Conservation (phyloP, 331 rosid genomes). For the Acacia pycnantha region DNA sequence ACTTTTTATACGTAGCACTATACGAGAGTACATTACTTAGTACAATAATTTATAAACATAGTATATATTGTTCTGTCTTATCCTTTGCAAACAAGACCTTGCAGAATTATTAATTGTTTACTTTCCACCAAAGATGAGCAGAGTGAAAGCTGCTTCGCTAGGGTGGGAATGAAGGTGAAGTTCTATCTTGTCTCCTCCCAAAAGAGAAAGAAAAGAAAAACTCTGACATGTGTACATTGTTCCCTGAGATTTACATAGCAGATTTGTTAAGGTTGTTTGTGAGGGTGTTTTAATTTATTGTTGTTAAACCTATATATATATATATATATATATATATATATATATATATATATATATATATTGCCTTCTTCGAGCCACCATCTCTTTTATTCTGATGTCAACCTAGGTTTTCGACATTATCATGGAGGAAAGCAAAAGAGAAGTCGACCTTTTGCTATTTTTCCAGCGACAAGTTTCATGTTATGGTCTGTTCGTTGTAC, state of each 20-base stretch:
- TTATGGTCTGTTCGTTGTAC: slow-evolving; percentile 17
- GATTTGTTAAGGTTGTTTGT: not conserved
- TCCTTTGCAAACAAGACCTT: not conserved
- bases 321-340: too few species aligned
- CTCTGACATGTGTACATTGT: not conserved
- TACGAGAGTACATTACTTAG: too few species aligned
- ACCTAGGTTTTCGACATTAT: not conserved
- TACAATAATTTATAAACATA: too few species aligned
- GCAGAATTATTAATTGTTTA: not conserved
- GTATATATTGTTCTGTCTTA: not conserved
- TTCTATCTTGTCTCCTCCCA: not conserved
- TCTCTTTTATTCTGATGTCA: not conserved
- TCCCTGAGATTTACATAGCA: too few species aligned
- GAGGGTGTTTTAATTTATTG: not conserved
- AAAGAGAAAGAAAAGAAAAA: not conserved
- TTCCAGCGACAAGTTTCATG: slow-evolving; percentile 31
- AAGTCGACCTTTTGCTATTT: slow-evolving; percentile 32
- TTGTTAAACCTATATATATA: slow-evolving; percentile 3
- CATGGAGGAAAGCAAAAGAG: slow-evolving; percentile 27
- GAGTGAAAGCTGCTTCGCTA: too few species aligned
- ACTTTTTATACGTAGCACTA: too few species aligned
- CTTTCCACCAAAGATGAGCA: not conserved
- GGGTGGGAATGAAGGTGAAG: too few species aligned
- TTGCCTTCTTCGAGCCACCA: slow-evolving; percentile 59
- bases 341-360: too few species aligned